phyloP scores from a whole-genome alignment of 2,329 filamentous ascomycete genomes.

The Monosporascus sp. region DNA sequence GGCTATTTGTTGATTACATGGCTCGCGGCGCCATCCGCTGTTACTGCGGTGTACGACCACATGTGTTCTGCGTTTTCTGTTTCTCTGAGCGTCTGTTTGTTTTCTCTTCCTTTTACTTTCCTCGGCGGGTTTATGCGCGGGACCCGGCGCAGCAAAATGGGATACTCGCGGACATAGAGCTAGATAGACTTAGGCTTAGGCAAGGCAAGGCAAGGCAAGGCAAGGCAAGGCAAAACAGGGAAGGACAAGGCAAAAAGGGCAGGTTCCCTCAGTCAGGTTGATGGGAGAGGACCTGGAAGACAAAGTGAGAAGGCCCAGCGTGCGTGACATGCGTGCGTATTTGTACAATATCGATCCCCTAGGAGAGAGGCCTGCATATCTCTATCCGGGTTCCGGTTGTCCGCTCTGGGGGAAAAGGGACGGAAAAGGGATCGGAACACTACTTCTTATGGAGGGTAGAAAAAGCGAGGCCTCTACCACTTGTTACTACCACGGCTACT shows the following conservation, averaged over 20 bases:
- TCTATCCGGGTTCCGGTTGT: no score
- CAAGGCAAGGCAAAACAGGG: background rate
- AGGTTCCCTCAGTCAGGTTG: background rate
- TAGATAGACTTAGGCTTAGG: no score
- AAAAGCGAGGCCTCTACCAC: no score
- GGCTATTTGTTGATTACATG: background rate
- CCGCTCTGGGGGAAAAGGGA: background rate
- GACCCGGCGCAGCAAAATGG: no score
- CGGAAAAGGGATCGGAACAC: background rate
- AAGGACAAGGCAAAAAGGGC: background rate
- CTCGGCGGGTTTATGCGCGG: no score
- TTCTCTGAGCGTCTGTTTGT: background rate
- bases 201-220: no score
- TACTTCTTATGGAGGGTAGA: no score
- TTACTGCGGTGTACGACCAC: background rate
- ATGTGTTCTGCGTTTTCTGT: background rate
- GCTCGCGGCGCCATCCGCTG: background rate
- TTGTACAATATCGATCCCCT: background rate
- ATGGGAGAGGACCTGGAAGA: background rate
- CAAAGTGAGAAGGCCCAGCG: background rate
- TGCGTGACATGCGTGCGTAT: background rate
- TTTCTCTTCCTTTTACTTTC: background rate
- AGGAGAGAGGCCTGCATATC: background rate
- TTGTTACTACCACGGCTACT: no score
- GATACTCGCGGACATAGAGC: no score